Evolutionary conservation across 1,284 basidiomycete genomes (phyloP).

Genomic region (Cryptococcus amylolentus): DNA sequence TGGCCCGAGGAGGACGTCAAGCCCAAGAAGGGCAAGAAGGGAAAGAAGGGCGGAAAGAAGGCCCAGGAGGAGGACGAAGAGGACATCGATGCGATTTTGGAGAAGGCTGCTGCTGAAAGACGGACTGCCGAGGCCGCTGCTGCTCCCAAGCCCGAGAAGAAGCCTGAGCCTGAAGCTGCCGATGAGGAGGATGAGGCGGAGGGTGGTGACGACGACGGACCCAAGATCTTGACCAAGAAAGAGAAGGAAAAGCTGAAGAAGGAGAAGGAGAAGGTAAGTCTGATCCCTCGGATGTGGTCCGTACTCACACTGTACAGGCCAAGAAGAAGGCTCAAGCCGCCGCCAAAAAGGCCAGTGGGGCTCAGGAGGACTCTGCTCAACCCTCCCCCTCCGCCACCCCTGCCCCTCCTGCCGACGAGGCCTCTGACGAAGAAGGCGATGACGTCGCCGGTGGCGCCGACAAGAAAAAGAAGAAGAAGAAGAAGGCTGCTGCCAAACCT

Average conservation of each 20-base stretch:
- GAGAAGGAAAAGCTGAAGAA: conserved; percentile 49
- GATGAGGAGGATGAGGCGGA: conserved; percentile 55
- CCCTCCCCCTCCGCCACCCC: conserved; percentile 28
- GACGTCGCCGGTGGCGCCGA: conserved; percentile 51
- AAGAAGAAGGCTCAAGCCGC: conserved; percentile 93
- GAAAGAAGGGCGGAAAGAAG: conserved; percentile 37
- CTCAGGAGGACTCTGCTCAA: conserved; percentile 21
- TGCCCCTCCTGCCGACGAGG: conserved; percentile 51
- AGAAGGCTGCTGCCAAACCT: conserved; percentile 69
- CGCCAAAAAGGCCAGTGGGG: conserved; percentile 63
- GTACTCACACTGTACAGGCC: conserved; percentile 57
- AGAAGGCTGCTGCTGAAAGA: conserved; percentile 29
- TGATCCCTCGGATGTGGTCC: conserved; percentile 13
- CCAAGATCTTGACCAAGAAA: conserved; percentile 37
- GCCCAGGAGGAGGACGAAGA: conserved; percentile 24
- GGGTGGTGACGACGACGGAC: conserved; percentile 76
- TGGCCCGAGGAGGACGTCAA: conserved; percentile 51
- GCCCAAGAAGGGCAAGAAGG: conserved; percentile 52
- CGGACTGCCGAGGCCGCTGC: conserved; percentile 45
- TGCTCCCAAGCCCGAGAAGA: conserved; percentile 49
- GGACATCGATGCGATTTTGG: conserved; percentile 26
- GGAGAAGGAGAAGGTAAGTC: conserved; percentile 17
- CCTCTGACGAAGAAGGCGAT: conserved; percentile 59
- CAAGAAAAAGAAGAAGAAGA: conserved; percentile 88
- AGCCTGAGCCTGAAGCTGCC: conserved; percentile 45